These are phyloP conservation scores for Tricholoma sp. DNA, from an alignment of 768 basidiomycete species.

Conservation along the genomic window DNA sequence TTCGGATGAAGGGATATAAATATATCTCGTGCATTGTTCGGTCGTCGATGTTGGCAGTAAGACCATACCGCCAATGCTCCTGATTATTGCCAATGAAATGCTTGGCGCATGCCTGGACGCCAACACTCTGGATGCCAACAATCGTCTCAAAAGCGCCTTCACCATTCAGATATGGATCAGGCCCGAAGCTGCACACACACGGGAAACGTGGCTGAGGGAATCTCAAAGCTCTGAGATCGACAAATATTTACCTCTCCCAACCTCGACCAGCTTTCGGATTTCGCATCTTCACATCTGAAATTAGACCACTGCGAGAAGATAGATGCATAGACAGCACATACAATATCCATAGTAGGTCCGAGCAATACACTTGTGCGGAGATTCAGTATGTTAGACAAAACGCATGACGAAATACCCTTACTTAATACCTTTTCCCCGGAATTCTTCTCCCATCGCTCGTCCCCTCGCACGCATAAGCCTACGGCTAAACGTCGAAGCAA, in stretches of 20 bases:
- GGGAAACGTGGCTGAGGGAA: not conserved
- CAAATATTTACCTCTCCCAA: conserved; percentile 37
- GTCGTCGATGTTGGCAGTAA: conserved; percentile 48
- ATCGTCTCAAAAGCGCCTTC: conserved; percentile 58
- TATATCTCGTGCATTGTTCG: conserved; percentile 52
- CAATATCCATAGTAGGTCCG: conserved; percentile 53
- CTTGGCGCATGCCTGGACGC: conserved; percentile 57
- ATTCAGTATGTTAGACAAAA: not conserved
- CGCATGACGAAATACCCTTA: conserved; percentile 6
- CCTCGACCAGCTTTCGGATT: conserved; percentile 46
- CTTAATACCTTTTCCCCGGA: conserved; percentile 62
- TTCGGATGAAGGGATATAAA: conserved; percentile 45
- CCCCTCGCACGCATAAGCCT: conserved; percentile 62
- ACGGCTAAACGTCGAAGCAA: conserved; percentile 48
- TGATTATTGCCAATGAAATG: conserved; percentile 48
- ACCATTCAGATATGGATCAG: conserved; percentile 61
- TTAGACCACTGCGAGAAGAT: not conserved
- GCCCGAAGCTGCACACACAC: conserved; percentile 35
- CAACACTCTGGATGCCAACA: conserved; percentile 52
- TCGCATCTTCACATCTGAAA: conserved; percentile 32
- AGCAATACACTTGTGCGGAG: conserved; percentile 32
- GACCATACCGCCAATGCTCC: conserved; percentile 46
- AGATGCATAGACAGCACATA: conserved; percentile 18
- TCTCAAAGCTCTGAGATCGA: not conserved
- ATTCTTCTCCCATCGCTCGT: conserved; percentile 60